Evolutionary conservation across 2,329 filamentous ascomycete species (phyloP).

Genomic region (Fusarium duplospermum): DNA sequence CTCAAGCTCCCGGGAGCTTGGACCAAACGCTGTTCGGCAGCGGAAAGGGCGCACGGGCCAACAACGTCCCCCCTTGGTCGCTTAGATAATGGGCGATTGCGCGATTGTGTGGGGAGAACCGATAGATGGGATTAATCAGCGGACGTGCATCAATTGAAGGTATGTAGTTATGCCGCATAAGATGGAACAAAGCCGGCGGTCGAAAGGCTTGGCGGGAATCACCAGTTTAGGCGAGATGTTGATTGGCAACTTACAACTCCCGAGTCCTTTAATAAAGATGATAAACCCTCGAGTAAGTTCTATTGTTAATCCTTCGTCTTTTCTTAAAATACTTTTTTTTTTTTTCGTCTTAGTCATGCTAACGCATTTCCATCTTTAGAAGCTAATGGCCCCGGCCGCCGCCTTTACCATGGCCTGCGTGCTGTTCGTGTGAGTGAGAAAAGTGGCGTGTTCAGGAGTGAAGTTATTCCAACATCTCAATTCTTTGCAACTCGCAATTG

Average conservation of each 20-base stretch:
- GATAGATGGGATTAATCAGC: neutral
- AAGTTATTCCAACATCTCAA: neutral
- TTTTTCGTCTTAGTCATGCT: neutral
- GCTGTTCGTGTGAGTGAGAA: constrained; percentile 57
- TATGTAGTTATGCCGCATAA: constrained; percentile 33
- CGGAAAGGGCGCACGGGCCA: constrained; percentile 36
- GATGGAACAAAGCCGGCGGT: neutral
- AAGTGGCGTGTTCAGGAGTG: constrained; percentile 29
- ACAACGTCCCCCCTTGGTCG: constrained; percentile 10
- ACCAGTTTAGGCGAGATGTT: constrained; percentile 6
- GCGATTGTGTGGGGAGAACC: constrained; percentile 17
- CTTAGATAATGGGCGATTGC: constrained; percentile 23
- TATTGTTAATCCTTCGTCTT: neutral
- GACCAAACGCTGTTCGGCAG: constrained; percentile 40
- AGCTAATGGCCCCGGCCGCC: constrained; percentile 61
- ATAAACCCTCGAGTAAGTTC: constrained; percentile 47
- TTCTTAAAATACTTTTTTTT: neutral
- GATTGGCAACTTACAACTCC: neutral
- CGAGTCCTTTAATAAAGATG: neutral
- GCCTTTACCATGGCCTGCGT: constrained; percentile 66
- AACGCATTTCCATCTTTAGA: constrained; percentile 44
- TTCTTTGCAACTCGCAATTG: neutral
- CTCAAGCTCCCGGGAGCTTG: constrained; percentile 48
- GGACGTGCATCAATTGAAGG: constrained; percentile 43
- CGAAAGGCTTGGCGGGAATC: constrained; percentile 2